phyloP scores from a whole-genome alignment of 768 basidiomycete species.

The Termitomyces heimii region DNA sequence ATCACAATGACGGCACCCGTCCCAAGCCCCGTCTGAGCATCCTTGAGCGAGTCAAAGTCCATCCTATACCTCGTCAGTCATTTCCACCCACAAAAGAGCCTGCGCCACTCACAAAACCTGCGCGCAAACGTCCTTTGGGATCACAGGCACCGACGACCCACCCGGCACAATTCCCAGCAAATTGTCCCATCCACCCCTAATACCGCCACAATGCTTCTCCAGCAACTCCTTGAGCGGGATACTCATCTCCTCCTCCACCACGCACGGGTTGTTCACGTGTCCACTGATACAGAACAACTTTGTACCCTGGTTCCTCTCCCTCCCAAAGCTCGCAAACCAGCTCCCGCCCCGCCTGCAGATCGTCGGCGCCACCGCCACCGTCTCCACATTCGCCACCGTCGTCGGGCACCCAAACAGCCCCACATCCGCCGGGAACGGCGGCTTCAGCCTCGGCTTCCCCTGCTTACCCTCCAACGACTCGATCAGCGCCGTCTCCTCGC shows the following conservation, averaged over 20 bases:
- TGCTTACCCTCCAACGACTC: slow-evolving; percentile 98
- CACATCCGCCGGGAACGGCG: slow-evolving; percentile 98
- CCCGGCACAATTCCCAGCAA: slow-evolving; percentile 95
- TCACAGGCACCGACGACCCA: slow-evolving; percentile 89
- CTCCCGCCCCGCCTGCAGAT: slow-evolving; percentile 83
- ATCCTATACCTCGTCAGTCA: slow-evolving; percentile 45
- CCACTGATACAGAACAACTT: slow-evolving; percentile 96
- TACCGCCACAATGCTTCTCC: slow-evolving; percentile 96
- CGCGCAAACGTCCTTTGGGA: slow-evolving; percentile 77
- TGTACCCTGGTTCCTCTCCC: slow-evolving; percentile 92
- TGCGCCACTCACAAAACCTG: slow-evolving; percentile 73
- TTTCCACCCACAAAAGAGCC: background rate
- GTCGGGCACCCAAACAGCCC: slow-evolving; percentile 96
- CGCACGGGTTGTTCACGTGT: slow-evolving; percentile 97
- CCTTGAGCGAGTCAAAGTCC: slow-evolving; percentile 98
- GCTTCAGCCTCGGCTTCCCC: slow-evolving; percentile 96
- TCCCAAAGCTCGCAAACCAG: slow-evolving; percentile 93
- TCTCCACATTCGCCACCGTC: slow-evolving; percentile 98
- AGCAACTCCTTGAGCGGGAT: slow-evolving; percentile 91
- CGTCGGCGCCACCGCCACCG: slow-evolving; percentile 95
- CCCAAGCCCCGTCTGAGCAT: slow-evolving; percentile 92
- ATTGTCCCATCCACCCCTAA: slow-evolving; percentile 95
- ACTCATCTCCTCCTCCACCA: slow-evolving; percentile 99
- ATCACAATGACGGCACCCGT: slow-evolving; percentile 99
- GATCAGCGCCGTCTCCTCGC: slow-evolving; percentile 97